Conservation (phyloP, 2,329 filamentous ascomycete genomes). For the Aplosporella prunicola region DNA sequence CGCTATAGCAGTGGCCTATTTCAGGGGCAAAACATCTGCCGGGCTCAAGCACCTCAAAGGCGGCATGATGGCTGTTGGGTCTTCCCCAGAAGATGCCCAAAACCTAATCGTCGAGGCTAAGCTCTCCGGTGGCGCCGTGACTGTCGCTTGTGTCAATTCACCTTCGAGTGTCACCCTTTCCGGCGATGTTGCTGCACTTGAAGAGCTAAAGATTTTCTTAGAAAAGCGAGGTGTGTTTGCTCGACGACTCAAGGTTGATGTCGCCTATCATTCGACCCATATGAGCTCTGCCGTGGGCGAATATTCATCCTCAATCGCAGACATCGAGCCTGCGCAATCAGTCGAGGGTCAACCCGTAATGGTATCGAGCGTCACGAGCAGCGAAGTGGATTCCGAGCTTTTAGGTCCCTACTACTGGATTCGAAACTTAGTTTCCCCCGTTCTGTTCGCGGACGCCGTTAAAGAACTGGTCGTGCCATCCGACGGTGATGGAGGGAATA, state of each 20-base stretch:
- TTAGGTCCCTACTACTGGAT: too few species aligned
- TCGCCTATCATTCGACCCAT: conserved; percentile 35
- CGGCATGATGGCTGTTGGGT: conserved; percentile 23
- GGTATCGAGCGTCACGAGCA: too few species aligned
- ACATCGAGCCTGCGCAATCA: too few species aligned
- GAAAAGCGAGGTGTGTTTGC: conserved; percentile 27
- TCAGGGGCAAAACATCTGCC: conserved; percentile 7
- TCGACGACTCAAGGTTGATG: conserved; percentile 29
- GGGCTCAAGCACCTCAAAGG: conserved; percentile 11
- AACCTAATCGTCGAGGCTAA: background rate
- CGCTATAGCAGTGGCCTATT: conserved; percentile 12
- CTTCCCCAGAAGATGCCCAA: conserved; percentile 13
- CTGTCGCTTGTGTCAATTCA: conserved; percentile 24
- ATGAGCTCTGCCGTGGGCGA: too few species aligned
- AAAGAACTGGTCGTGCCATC: background rate
- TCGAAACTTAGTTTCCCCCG: background rate
- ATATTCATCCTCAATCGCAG: too few species aligned
- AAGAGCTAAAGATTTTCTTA: conserved; percentile 20
- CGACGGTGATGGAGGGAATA: background rate
- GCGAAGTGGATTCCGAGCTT: too few species aligned
- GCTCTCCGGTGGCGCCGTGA: conserved; percentile 2
- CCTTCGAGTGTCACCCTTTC: conserved; percentile 33
- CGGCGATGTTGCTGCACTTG: conserved; percentile 29
- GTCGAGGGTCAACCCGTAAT: too few species aligned
- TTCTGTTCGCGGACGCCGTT: background rate